Evolutionary conservation across 306 rosid species (phyloP).

Genomic region (Quercus agrifolia): DNA sequence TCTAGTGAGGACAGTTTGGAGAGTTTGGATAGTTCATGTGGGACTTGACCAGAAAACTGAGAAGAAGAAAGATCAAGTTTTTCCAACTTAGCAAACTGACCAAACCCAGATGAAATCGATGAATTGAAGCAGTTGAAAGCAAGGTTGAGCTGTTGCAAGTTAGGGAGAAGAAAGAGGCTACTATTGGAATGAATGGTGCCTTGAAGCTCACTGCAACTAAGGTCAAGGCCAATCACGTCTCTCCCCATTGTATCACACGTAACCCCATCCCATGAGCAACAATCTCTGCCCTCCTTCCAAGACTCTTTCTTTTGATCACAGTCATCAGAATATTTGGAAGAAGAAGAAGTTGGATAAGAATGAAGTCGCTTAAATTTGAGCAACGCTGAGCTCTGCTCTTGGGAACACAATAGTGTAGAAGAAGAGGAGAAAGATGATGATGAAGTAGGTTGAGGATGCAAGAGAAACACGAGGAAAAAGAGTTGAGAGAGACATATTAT

Average conservation of each 20-base stretch:
- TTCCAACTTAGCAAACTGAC: not conserved
- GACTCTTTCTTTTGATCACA: too few species aligned
- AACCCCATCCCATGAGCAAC: constrained; percentile 21
- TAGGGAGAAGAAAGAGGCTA: constrained; percentile 4
- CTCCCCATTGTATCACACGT: not conserved
- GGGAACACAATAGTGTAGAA: not conserved
- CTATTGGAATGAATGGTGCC: constrained; percentile 9
- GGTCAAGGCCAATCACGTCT: constrained; percentile 6
- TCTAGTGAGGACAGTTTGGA: constrained; percentile 15
- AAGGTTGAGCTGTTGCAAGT: constrained; percentile 11
- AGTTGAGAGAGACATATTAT: too few species aligned
- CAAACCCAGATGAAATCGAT: not conserved
- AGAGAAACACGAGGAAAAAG: too few species aligned
- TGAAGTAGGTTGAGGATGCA: too few species aligned
- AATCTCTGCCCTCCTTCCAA: not conserved
- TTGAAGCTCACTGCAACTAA: not conserved
- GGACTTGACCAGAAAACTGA: not conserved
- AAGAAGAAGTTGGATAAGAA: too few species aligned
- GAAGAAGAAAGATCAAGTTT: not conserved
- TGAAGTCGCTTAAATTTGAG: constrained; percentile 4
- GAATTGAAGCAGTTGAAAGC: not conserved
- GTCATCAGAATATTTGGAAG: too few species aligned
- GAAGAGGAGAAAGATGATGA: not conserved
- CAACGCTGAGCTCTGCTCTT: constrained; percentile 16
- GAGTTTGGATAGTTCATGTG: not conserved